These are phyloP conservation scores for Apiotrichum veenhuisii DNA, from an alignment of 1,284 basidiomycete species.

Conservation along the genomic window DNA sequence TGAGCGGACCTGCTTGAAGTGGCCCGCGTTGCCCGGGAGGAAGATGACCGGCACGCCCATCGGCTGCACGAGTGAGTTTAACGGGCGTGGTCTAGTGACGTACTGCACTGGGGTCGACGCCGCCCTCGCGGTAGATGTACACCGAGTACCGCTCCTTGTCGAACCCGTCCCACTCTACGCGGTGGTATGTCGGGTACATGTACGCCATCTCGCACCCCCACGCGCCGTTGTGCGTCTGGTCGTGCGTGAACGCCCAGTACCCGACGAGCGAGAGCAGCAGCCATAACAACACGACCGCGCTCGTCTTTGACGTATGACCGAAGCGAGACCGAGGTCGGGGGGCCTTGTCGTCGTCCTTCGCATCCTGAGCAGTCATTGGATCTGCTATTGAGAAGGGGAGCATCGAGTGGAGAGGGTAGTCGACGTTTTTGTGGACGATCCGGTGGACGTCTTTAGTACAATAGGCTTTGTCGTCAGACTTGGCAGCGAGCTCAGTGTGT, in stretches of 20 bases:
- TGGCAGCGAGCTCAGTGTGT: no score
- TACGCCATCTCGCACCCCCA: conserved; percentile 85
- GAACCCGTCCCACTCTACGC: conserved; percentile 61
- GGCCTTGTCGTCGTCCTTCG: neutral
- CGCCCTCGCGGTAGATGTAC: conserved; percentile 86
- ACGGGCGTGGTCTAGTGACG: conserved; percentile 50
- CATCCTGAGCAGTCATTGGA: neutral
- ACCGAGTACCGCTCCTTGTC: conserved; percentile 49
- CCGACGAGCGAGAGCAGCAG: conserved; percentile 4
- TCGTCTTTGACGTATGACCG: neutral
- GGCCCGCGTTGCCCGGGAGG: conserved; percentile 95
- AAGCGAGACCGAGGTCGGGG: neutral
- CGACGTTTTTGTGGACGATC: no score
- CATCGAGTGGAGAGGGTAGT: no score
- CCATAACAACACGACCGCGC: conserved; percentile 1
- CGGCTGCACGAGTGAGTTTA: conserved; percentile 44
- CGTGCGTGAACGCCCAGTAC: conserved; percentile 10
- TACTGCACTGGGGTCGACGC: conserved; percentile 68
- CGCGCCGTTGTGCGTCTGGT: conserved; percentile 25
- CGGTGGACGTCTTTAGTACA: no score
- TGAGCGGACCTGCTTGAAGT: conserved; percentile 87
- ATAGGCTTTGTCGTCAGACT: no score
- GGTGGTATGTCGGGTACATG: conserved; percentile 83
- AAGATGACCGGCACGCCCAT: conserved; percentile 79
- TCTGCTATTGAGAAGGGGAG: neutral